Conservation (phyloP, 2,329 filamentous ascomycete species). For the Sclerotinia sclerotiorum region DNA sequence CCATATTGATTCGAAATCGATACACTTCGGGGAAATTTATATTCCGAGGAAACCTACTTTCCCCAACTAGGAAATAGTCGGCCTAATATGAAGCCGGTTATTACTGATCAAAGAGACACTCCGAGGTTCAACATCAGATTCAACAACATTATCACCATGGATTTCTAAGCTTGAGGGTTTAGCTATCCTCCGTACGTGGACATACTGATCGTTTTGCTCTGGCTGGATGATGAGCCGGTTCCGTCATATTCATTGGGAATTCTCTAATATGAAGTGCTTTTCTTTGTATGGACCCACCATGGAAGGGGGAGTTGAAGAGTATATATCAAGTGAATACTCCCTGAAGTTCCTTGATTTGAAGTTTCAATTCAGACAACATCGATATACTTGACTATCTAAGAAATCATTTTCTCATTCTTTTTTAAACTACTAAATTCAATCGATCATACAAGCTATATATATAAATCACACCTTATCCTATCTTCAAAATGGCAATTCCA, state of each 20-base stretch:
- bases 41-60: no score
- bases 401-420: background rate
- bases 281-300: background rate
- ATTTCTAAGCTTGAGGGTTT: background rate
- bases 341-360: background rate
- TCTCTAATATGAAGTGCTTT: no score
- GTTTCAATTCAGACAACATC: background rate
- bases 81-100: no score
- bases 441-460: background rate
- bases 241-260: background rate
- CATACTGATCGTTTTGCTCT: background rate
- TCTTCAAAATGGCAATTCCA: conserved; percentile 31
- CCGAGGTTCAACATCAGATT: background rate
- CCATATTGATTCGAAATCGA: no score
- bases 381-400: background rate
- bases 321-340: background rate
- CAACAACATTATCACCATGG: background rate
- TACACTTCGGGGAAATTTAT: no score
- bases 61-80: no score
- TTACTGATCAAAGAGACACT: no score
- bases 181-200: background rate
- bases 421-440: no score
- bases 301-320: background rate
- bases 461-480: background rate
- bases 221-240: background rate